A percentile compares a stretch with the other conserved stretches of the same genome.
Evolutionary conservation across 2,329 filamentous ascomycete genomes (phyloP).

Genomic region (Diaporthe aspalathi): DNA sequence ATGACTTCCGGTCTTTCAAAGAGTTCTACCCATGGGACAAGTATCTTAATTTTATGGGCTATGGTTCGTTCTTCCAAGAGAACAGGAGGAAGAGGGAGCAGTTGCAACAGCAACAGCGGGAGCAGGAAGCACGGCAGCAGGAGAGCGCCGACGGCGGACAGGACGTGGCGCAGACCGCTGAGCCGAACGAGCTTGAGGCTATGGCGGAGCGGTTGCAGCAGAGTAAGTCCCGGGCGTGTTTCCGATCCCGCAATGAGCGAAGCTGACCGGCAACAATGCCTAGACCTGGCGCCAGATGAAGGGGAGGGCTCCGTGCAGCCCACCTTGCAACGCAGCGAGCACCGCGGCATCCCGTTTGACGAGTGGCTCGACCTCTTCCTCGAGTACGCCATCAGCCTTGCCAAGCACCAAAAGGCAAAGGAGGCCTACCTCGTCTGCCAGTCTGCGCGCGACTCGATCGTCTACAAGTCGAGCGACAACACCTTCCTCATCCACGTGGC

Average conservation of each 20-base stretch:
- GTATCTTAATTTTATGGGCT: constrained; percentile 68
- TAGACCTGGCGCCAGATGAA: constrained; percentile 50
- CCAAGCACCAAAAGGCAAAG: constrained; percentile 72
- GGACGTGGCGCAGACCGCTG: constrained; percentile 24
- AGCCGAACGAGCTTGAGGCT: constrained; percentile 59
- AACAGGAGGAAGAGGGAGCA: constrained; percentile 43
- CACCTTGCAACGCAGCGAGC: constrained; percentile 48
- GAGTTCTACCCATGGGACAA: constrained; percentile 76
- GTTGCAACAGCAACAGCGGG: background rate
- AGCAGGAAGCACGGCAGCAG: constrained; percentile 37
- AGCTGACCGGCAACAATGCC: constrained; percentile 25
- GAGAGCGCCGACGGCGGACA: constrained; percentile 30
- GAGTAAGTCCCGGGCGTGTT: constrained; percentile 54
- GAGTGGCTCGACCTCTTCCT: constrained; percentile 92
- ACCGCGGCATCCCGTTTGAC: constrained; percentile 81
- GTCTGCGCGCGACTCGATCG: constrained; percentile 80
- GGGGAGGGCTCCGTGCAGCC: constrained; percentile 46
- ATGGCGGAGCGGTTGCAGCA: constrained; percentile 68
- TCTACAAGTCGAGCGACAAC: constrained; percentile 78
- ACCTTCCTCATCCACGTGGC: constrained; percentile 80
- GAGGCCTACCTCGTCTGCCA: constrained; percentile 85
- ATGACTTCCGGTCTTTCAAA: constrained; percentile 73
- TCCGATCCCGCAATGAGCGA: too few relatives aligned
- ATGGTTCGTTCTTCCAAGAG: constrained; percentile 50
- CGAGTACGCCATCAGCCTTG: constrained; percentile 83